Conservation (phyloP, 164 flowering plant species). For the Stephania yunnanensis region DNA sequence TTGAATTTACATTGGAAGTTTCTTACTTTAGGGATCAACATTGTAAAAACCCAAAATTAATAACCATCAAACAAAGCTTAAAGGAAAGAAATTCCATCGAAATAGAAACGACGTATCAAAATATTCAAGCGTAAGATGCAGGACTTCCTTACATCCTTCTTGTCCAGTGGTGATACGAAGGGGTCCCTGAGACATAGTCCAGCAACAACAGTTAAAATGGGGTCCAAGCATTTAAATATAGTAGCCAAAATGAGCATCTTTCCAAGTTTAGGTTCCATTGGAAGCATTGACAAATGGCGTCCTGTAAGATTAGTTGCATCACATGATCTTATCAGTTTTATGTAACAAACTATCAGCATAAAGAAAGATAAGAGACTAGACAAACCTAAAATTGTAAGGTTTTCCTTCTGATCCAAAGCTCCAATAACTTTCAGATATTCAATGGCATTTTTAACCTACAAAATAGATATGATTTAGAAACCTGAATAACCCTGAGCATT, state of each 20-base stretch:
- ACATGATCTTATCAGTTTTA: background rate
- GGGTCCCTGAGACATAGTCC: constrained; percentile 93
- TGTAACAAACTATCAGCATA: background rate
- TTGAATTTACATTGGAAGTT: too few relatives aligned
- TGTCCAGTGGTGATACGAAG: constrained; percentile 78
- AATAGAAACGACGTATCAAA: background rate
- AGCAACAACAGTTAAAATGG: constrained; percentile 80
- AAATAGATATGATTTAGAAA: constrained; percentile 1
- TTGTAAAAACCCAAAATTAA: too few relatives aligned
- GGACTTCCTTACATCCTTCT: constrained; percentile 76
- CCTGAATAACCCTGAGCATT: background rate
- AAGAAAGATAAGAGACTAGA: background rate
- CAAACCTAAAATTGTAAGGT: constrained; percentile 73
- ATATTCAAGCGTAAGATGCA: background rate
- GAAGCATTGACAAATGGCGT: constrained; percentile 74
- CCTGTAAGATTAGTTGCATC: constrained; percentile 43
- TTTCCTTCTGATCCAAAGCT: constrained; percentile 82
- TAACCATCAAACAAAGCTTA: too few relatives aligned
- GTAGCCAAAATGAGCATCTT: constrained; percentile 92
- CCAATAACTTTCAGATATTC: constrained; percentile 84
- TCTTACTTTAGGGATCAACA: too few relatives aligned
- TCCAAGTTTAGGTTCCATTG: constrained; percentile 96
- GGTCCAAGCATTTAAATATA: constrained; percentile 82
- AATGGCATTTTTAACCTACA: constrained; percentile 93
- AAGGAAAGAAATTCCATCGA: background rate